phyloP scores from a whole-genome alignment of 768 basidiomycete species.

The Xerocomellus intermedius region DNA sequence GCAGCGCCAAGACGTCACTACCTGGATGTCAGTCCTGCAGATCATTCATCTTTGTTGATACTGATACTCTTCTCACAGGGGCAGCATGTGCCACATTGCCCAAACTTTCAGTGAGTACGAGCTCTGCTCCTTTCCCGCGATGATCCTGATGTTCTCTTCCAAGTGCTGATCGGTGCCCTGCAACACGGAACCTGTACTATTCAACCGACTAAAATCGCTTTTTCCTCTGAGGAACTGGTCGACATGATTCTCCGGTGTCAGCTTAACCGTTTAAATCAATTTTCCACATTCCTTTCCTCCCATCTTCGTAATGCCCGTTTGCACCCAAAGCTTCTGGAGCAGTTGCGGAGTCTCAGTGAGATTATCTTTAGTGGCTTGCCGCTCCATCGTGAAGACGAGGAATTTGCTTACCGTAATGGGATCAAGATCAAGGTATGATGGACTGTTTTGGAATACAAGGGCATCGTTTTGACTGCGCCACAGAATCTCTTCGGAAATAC shows the following conservation, averaged over 20 bases:
- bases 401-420: constrained; percentile 63
- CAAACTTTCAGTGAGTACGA: constrained; percentile 66
- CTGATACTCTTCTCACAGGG: constrained; percentile 49
- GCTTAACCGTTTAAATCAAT: constrained; percentile 75
- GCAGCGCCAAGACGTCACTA: constrained; percentile 63
- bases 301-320: constrained; percentile 61
- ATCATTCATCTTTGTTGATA: constrained; percentile 18
- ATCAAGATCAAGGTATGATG: constrained; percentile 59
- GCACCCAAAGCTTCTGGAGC: constrained; percentile 58
- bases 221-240: constrained; percentile 64
- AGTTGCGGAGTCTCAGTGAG: constrained; percentile 58
- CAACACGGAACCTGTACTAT: constrained; percentile 74
- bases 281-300: constrained; percentile 62
- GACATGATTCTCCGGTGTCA: constrained; percentile 68
- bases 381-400: constrained; percentile 65
- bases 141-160: constrained; percentile 16
- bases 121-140: constrained; percentile 18
- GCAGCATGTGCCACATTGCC: constrained; percentile 82
- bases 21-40: constrained; percentile 61
- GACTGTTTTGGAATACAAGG: constrained; percentile 11
- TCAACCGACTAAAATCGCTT: constrained; percentile 64
- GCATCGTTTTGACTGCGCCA: constrained; percentile 21
- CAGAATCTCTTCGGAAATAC: constrained; percentile 83
- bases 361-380: constrained; percentile 66
- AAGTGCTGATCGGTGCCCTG: constrained; percentile 66